Evolutionary conservation across 23 red algal species (phyloP).

Genomic region (Gracilaria caudata): DNA sequence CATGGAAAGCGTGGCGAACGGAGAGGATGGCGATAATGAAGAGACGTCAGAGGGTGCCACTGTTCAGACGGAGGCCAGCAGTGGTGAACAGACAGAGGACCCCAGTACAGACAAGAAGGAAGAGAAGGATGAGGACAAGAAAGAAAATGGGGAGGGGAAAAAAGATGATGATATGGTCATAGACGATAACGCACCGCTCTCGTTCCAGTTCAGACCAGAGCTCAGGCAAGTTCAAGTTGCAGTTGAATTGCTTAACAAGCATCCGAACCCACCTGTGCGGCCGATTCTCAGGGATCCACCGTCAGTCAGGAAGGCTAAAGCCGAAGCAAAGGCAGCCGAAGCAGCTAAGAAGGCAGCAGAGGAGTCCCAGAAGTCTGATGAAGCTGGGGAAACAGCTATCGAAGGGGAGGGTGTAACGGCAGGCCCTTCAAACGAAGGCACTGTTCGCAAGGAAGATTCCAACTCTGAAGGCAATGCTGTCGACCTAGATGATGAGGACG

Average conservation of each 20-base stretch:
- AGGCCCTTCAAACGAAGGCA: neutral
- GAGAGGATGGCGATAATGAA: neutral
- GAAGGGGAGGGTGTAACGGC: neutral
- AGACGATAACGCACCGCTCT: constrained; percentile 74
- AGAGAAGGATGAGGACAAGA: constrained; percentile 8
- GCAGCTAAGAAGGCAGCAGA: constrained; percentile 31
- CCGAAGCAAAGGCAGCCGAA: constrained; percentile 54
- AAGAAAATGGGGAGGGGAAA: constrained; percentile 6
- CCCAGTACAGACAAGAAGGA: neutral
- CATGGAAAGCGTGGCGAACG: neutral
- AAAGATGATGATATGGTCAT: constrained; percentile 59
- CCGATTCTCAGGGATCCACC: constrained; percentile 70
- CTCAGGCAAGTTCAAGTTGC: constrained; percentile 85
- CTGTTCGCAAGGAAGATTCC: neutral
- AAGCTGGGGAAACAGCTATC: constrained; percentile 10
- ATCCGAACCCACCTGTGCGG: constrained; percentile 69
- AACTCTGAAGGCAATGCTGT: constrained; percentile 3
- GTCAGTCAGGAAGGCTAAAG: constrained; percentile 74
- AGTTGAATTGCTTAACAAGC: constrained; percentile 68
- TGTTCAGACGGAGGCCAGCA: neutral
- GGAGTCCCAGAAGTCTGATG: neutral
- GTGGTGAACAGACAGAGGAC: neutral
- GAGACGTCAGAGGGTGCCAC: neutral
- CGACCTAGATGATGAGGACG: constrained; percentile 62
- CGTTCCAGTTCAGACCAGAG: constrained; percentile 94